phyloP scores from a whole-genome alignment of 2,329 filamentous ascomycete species.

The Alternaria incomplexa region DNA sequence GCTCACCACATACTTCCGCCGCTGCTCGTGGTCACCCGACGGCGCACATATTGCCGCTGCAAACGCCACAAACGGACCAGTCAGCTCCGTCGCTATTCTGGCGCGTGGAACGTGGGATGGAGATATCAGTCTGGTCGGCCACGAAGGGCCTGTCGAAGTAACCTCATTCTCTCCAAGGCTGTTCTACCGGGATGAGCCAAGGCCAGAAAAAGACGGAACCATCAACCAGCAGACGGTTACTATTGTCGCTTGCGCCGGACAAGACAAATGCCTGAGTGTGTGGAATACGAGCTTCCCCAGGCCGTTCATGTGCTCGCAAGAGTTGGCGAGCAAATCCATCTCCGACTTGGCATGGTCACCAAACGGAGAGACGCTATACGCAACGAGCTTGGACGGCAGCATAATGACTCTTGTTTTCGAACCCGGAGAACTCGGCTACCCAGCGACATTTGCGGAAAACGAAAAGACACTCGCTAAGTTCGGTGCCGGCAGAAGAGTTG shows the following conservation, averaged over 20 bases:
- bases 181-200: conserved; percentile 74
- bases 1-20: conserved; percentile 92
- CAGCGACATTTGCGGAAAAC: conserved; percentile 84
- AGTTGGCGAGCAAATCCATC: conserved; percentile 87
- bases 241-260: conserved; percentile 94
- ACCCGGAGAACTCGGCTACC: conserved; percentile 86
- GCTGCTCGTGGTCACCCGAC: conserved; percentile 97
- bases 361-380: conserved; percentile 84
- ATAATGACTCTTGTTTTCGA: conserved; percentile 85
- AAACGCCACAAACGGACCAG: conserved; percentile 95
- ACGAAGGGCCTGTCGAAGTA: conserved; percentile 95
- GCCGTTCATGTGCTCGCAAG: conserved; percentile 87
- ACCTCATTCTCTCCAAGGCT: conserved; percentile 95
- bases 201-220: conserved; percentile 57
- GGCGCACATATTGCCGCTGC: conserved; percentile 96
- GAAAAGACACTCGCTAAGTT: conserved; percentile 93
- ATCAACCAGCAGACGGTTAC: conserved; percentile 69
- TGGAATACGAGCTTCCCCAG: conserved; percentile 97
- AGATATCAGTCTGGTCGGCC: conserved; percentile 95
- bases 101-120: conserved; percentile 92
- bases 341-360: conserved; percentile 94
- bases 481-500: conserved; percentile 85
- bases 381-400: conserved; percentile 86
- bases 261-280: conserved; percentile 93
- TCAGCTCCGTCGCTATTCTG: conserved; percentile 96